These are phyloP conservation scores for Symbiodinium natans DNA, from an alignment of 73 alveolate genomes.

Conservation along the genomic window DNA sequence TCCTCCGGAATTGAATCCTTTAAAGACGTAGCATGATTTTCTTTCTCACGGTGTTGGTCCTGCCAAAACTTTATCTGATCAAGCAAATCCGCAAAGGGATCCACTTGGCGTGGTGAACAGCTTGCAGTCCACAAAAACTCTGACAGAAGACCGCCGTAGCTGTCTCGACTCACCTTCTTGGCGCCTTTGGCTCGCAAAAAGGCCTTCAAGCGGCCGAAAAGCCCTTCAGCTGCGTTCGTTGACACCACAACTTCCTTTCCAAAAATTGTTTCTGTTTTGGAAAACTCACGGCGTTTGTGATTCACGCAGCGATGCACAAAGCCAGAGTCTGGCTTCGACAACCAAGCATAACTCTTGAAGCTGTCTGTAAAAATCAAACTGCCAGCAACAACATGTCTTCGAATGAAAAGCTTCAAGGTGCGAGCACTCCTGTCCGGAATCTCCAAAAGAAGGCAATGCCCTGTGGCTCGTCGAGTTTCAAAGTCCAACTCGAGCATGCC, in stretches of 20 bases:
- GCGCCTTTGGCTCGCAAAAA: neutral
- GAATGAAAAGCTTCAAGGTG: too few relatives aligned
- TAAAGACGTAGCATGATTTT: neutral
- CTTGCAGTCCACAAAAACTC: neutral
- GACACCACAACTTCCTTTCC: neutral
- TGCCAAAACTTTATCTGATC: neutral
- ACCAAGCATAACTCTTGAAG: too few relatives aligned
- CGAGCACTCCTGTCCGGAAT: too few relatives aligned
- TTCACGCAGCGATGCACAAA: too few relatives aligned
- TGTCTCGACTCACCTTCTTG: neutral
- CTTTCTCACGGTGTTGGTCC: neutral
- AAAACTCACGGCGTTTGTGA: neutral
- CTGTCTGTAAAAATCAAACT: too few relatives aligned
- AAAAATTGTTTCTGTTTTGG: neutral
- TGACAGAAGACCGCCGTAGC: neutral
- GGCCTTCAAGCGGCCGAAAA: neutral
- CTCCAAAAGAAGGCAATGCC: too few relatives aligned
- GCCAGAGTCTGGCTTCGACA: too few relatives aligned
- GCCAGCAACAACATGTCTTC: too few relatives aligned
- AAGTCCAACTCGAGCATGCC: neutral
- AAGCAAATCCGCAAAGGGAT: neutral
- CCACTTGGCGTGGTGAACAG: neutral
- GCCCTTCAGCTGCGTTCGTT: constrained; percentile 8
- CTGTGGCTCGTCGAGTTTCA: too few relatives aligned
- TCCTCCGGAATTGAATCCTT: too few relatives aligned